Evolutionary conservation across 2,329 filamentous ascomycete genomes (phyloP), one percentile per base, ranked within the genome.

Genomic region (Dactylellina cionopaga): DNA sequence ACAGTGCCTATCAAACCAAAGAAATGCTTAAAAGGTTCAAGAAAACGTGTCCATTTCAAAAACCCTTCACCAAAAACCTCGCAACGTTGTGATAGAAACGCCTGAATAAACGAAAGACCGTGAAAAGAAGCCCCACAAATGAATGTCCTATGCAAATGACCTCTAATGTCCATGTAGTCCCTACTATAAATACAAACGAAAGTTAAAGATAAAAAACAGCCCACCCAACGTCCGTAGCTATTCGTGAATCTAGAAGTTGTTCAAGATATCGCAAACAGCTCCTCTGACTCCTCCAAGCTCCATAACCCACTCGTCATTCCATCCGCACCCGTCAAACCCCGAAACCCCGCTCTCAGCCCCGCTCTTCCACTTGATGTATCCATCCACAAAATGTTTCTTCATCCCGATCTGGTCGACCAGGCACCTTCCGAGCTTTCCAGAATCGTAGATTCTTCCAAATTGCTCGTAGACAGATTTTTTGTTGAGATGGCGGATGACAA

Each of bases 281-380:
- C 66, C 66, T n/a, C 37, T 63, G 25, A 46, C 58, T 4, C 66
- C 66, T 24, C 66, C 66, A 19, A 64, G 31, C 22, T 71, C 66
- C 13, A 49, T 49, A 17, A 71, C 58, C 66, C 66, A 71, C 43
- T 71, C 58, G 25, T 71, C 66, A 44, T 64, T 71, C 66, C 66
- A 71, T n/a, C 54, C 41, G 15, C 49, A 62, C n/a, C 66, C 66
- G 31, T 71, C 66, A 33, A 71, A 71, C 13, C 33, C 49, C 9
- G 47, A 44, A 5, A 25, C 46, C 7, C 44, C 51, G 5, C 44
- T 9, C 3, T 49, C 31, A 15, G 39, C 29, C 11, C 64, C 66
- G 9, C 59, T 55, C 66, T 72, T 72, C 66, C 66, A 72, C 15
- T 37, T 54, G 29, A 71, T 29, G 35, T 71, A 71, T 1, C 51